Evolutionary conservation across 2,329 filamentous ascomycete genomes (phyloP).

Genomic region (Curvularia sp.): DNA sequence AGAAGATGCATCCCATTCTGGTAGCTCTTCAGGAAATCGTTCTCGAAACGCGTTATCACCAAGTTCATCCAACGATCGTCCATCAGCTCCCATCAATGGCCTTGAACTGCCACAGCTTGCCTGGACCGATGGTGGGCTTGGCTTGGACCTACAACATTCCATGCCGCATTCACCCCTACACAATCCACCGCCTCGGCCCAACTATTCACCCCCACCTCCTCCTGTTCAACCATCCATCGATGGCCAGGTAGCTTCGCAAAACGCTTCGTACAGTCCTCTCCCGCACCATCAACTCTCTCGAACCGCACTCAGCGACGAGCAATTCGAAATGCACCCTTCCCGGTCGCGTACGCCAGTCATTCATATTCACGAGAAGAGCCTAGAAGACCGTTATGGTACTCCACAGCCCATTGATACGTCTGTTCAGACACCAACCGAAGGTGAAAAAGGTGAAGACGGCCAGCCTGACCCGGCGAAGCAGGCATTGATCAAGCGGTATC

Average conservation of each 20-base stretch:
- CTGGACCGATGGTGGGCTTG: conserved; percentile 51
- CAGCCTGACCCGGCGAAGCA: conserved; percentile 35
- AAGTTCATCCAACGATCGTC: conserved; percentile 43
- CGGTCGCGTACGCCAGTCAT: conserved; percentile 33
- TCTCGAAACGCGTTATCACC: conserved; percentile 46
- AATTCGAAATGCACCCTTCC: conserved; percentile 34
- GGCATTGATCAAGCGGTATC: conserved; percentile 74
- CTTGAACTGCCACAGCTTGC: conserved; percentile 50
- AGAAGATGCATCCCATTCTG: conserved; percentile 44
- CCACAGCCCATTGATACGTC: conserved; percentile 25
- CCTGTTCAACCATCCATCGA: conserved; percentile 31
- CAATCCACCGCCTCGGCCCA: conserved; percentile 51
- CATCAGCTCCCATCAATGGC: conserved; percentile 31
- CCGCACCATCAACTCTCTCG: conserved; percentile 22
- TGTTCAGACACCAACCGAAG: conserved; percentile 15
- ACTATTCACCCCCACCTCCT: conserved; percentile 58
- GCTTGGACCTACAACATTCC: conserved; percentile 52
- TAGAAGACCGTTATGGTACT: conserved; percentile 31
- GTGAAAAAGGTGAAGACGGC: conserved; percentile 25
- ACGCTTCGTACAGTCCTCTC: conserved; percentile 22
- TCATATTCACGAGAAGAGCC: conserved; percentile 26
- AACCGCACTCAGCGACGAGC: conserved; percentile 22
- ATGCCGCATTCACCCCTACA: conserved; percentile 40
- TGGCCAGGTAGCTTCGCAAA: conserved; percentile 17
- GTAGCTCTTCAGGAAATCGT: conserved; percentile 41